Evolutionary conservation across 495 filamentous ascomycete genomes (phyloP), one percentile per base, ranked within the genome.

Genomic region (Rostrohypoxylon terebratum): DNA sequence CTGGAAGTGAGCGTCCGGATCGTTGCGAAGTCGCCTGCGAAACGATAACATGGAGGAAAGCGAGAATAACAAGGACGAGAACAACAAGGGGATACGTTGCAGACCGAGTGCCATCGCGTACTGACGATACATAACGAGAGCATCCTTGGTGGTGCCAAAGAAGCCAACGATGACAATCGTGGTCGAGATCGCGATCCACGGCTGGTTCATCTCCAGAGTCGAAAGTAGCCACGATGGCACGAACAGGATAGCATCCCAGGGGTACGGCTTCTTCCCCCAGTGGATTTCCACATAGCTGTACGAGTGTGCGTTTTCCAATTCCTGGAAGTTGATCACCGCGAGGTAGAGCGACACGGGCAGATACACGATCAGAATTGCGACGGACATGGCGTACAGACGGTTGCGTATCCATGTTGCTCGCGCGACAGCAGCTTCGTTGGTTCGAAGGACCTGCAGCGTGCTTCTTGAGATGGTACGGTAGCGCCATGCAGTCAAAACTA

Each of bases 81-180:
- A 28, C 28, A 28, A 5, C 28, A 5, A 28, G 28, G 6, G 6
- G 28, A 28, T 28, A 28, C 77, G 83, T 11, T 80, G 87, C 16
- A 92, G 67, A 0, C 89, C 87, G 18, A 88, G 4, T 10, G 65
- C 75, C 31, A 84, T 75, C 3, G 90, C 80, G 68, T 86, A 83
- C 3, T 75, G 76, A 59, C 88, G 85, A 77, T 98, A 97, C 79
- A 91, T 88, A 48, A 85, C 85, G n/a, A 86, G 79, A 3, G 92
- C 92, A 63, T 97, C 95, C 20, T 81, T 83, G 14, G 92, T 94
- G 14, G 91, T 87, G 31, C 96, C 96, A 75, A 97, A 97, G 83
- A 94, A 91, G 40, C 88, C 62, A 71, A 96, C 93, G 13, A 93
- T 83, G 51, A 89, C 68, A 50, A 90, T 83, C 0, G 87, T 87